phyloP scores from a whole-genome alignment of 192 early-diverging fungal genomes.

The Podila epicladia region DNA sequence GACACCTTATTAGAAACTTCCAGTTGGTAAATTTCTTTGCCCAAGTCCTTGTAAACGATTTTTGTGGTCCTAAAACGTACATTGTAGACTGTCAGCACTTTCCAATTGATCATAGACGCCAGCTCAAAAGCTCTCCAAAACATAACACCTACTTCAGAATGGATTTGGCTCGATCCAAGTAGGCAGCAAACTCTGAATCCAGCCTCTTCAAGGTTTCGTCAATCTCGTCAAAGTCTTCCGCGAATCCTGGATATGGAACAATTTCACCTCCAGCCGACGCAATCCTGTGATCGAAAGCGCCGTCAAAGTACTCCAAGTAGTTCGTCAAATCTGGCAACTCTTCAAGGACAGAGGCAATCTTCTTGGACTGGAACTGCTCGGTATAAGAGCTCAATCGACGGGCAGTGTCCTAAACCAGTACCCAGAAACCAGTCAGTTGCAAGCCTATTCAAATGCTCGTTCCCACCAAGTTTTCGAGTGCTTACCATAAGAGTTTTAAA shows the following conservation, averaged over 20 bases:
- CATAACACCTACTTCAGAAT: constrained; percentile 62
- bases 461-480: constrained; percentile 10
- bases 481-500: constrained; percentile 64
- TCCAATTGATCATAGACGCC: not conserved
- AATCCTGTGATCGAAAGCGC: constrained; percentile 77
- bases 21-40: constrained; percentile 97
- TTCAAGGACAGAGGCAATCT: constrained; percentile 59
- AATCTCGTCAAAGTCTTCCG: constrained; percentile 83
- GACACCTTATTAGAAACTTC: constrained; percentile 82
- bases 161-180: constrained; percentile 72
- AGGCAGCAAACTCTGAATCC: constrained; percentile 71
- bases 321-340: constrained; percentile 65
- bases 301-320: constrained; percentile 74
- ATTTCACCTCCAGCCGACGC: constrained; percentile 69
- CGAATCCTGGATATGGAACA: constrained; percentile 76
- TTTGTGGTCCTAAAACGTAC: constrained; percentile 58
- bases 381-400: constrained; percentile 39
- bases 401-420: constrained; percentile 43
- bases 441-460: not conserved
- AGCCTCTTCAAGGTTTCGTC: constrained; percentile 63
- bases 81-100: not conserved
- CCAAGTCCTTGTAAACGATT: constrained; percentile 87
- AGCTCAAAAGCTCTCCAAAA: constrained; percentile 3
- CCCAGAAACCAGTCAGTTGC: not conserved
- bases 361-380: constrained; percentile 62